Conservation (phyloP, 139 green algal species). For the Haematococcus lacustris region DNA sequence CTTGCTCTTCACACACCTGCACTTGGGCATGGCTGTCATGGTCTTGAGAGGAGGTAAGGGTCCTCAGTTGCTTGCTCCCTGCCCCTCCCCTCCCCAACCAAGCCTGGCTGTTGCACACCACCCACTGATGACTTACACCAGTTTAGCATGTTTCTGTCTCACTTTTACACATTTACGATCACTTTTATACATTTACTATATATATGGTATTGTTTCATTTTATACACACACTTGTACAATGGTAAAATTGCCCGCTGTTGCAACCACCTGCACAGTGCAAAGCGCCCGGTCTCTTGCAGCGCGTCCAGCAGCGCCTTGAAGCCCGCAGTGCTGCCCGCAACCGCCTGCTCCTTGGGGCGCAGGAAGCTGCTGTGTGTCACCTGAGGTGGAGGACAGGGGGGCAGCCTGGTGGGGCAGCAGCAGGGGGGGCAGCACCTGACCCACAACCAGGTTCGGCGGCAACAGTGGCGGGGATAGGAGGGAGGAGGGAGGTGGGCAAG, state of each 20-base stretch:
- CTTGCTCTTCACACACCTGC: neutral
- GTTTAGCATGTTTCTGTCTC: too few relatives aligned
- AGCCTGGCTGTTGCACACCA: neutral
- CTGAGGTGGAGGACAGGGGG: too few relatives aligned
- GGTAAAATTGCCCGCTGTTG: neutral
- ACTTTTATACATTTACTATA: too few relatives aligned
- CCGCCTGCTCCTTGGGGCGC: neutral
- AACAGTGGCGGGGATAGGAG: neutral
- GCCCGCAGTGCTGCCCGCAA: constrained; percentile 2
- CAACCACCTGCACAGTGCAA: constrained; percentile 1
- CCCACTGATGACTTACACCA: neutral
- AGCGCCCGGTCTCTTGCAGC: neutral
- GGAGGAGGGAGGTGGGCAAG: neutral
- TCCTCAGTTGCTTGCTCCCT: too few relatives aligned
- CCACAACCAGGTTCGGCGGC: neutral
- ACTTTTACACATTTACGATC: too few relatives aligned
- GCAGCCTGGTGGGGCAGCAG: too few relatives aligned
- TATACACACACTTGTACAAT: neutral
- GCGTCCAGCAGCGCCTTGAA: constrained; percentile 2
- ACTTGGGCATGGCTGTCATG: neutral
- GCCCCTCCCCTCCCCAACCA: neutral
- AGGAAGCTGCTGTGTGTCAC: constrained; percentile 1
- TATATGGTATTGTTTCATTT: too few relatives aligned
- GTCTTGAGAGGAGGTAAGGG: neutral
- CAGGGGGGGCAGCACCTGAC: neutral